These are phyloP conservation scores for Rhododendron williamsianum DNA, from an alignment of 148 eudicot genomes.

Conservation along the genomic window DNA sequence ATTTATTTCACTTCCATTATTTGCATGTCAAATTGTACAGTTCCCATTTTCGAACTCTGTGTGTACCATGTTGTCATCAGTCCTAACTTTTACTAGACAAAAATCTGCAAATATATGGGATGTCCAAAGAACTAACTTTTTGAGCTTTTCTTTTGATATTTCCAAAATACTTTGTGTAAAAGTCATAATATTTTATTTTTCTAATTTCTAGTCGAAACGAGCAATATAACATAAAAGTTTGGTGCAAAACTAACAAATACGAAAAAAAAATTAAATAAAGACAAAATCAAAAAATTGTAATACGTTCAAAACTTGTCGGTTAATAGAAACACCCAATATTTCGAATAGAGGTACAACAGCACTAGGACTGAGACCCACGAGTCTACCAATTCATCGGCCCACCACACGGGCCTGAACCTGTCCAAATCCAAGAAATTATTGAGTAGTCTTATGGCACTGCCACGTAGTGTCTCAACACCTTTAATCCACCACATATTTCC, in stretches of 20 bases:
- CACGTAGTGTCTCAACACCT: background rate
- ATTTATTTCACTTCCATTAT: background rate
- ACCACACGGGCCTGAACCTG: background rate
- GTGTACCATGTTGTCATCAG: constrained; percentile 5
- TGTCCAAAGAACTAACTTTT: no score
- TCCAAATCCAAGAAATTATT: background rate
- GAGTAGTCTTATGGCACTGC: background rate
- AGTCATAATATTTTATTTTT: no score
- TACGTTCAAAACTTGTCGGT: no score
- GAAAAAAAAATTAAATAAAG: no score
- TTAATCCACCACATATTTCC: no score
- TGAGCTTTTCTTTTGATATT: no score
- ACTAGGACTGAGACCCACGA: background rate
- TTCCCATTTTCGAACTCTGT: background rate
- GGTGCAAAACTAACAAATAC: no score
- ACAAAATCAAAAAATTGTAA: no score
- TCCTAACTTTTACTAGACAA: constrained; percentile 23
- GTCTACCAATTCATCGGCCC: background rate
- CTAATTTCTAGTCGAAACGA: no score
- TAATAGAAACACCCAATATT: no score
- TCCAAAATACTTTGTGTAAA: no score
- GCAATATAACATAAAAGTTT: no score
- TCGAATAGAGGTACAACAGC: background rate
- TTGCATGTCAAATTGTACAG: constrained; percentile 13
- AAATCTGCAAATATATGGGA: constrained; percentile 8